Conservation (phyloP, 257 asterid species). For the Craterostigma plantagineum region DNA sequence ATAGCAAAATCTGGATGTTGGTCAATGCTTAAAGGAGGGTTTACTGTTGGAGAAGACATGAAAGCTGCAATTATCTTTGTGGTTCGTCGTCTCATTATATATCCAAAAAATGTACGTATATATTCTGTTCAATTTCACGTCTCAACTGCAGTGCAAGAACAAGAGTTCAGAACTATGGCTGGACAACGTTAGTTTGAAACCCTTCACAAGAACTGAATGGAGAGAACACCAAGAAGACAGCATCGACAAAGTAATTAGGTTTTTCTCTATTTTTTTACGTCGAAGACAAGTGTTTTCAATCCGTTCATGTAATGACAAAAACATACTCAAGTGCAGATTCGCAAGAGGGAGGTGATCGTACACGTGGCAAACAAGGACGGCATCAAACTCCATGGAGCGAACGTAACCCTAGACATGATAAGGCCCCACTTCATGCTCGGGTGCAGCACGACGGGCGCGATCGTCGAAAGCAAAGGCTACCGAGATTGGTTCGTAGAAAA, state of each 20-base stretch:
- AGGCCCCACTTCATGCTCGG: slow-evolving; percentile 28
- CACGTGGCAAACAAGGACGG: slow-evolving; percentile 16
- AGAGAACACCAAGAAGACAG: slow-evolving; percentile 14
- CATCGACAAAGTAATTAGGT: too few relatives aligned
- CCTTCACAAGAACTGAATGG: slow-evolving; percentile 26
- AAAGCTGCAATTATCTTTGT: slow-evolving; percentile 11
- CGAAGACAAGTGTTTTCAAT: too few relatives aligned
- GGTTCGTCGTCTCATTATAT: slow-evolving; percentile 10
- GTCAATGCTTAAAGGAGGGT: slow-evolving; percentile 45
- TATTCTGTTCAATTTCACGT: too few relatives aligned
- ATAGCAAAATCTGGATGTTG: slow-evolving; percentile 34
- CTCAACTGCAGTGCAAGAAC: too few relatives aligned
- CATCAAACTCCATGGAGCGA: slow-evolving; percentile 15
- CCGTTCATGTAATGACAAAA: too few relatives aligned
- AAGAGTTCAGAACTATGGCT: slow-evolving; percentile 33
- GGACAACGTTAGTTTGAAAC: slow-evolving; percentile 29
- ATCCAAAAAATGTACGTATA: too few relatives aligned
- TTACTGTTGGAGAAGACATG: slow-evolving; percentile 12
- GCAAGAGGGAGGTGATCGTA: slow-evolving; percentile 18
- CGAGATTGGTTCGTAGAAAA: slow-evolving; percentile 28
- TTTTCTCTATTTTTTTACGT: too few relatives aligned
- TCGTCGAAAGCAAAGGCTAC: slow-evolving; percentile 17
- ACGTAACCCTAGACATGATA: slow-evolving; percentile 16
- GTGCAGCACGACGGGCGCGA: slow-evolving; percentile 15
- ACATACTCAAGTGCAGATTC: too few relatives aligned